Evolutionary conservation across 495 filamentous ascomycete genomes (phyloP), one percentile per base, ranked within the genome.

Genomic region (Penicillium flavigenum): DNA sequence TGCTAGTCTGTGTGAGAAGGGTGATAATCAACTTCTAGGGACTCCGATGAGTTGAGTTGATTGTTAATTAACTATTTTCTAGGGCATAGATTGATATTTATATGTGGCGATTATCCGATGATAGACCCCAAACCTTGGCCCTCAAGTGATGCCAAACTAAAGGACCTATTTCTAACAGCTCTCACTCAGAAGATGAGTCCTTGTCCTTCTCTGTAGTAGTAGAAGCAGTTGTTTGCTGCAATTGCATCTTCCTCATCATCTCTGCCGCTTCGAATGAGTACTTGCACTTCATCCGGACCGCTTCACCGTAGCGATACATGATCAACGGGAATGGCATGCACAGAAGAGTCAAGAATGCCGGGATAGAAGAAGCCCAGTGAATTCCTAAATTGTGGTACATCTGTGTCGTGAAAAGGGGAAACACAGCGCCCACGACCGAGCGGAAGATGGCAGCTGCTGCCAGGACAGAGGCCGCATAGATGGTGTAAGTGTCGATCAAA

Each of bases 321-420:
- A 93, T 67, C 62, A 87, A 84, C 1, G 88, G 89, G 57, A 89
- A 86, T 0, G 89, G 89, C 44, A 89, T 75, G 65, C 88, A 91
- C 7, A 71, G 76, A 8, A 91, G 63, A 1, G 87, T 79, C 5
- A 92, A 72, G 69, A 92, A 91, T 0, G 87, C 89, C 0, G 88
- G 87, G 46, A 93, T 78, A 0, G 82, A 83, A 16, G 81, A 86
- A 1, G 88, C 89, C 89, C 88, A 91, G 72, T 91, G 87, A 50
- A 87, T 83, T 47, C 89, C 88, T 0, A 93, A 77, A 61, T 83
- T 79, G 5, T 72, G 26, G 69, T 89, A 92, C 86, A 92, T 88
- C 49, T 85, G 72, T 0, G 80, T 83, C 0, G 89, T 92, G 73
- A 94, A 92, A 0, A 94, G 76, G 0, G 89, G 90, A 70, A 94